phyloP scores from a whole-genome alignment of 2,329 filamentous ascomycete genomes.

The Penicillium janthinellum region DNA sequence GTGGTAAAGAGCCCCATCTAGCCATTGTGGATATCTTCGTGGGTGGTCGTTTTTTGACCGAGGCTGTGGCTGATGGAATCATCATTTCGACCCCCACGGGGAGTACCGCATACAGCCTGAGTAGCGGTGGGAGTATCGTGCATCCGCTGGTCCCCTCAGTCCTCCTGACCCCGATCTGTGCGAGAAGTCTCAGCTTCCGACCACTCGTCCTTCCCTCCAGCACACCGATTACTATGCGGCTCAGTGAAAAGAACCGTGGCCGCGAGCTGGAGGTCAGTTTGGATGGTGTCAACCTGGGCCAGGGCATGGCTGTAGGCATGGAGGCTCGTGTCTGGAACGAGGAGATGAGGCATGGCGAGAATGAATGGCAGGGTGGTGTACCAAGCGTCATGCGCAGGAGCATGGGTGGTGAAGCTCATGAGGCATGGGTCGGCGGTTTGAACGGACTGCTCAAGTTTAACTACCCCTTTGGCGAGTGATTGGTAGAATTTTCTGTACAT shows the following conservation, averaged over 20 bases:
- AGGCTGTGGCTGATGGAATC: constrained; percentile 93
- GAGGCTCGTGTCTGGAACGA: constrained; percentile 90
- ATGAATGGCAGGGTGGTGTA: constrained; percentile 73
- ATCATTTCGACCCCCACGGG: constrained; percentile 92
- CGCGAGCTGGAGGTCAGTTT: constrained; percentile 77
- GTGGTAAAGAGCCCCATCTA: constrained; percentile 85
- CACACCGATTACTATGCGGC: constrained; percentile 76
- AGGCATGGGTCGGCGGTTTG: constrained; percentile 94
- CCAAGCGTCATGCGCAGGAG: constrained; percentile 80
- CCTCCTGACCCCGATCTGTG: constrained; percentile 90
- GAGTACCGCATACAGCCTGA: constrained; percentile 93
- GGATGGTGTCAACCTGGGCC: constrained; percentile 68
- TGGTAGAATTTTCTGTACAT: neutral
- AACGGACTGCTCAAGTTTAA: constrained; percentile 97
- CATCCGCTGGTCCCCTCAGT: constrained; percentile 89
- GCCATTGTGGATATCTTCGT: constrained; percentile 91
- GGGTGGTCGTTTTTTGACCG: constrained; percentile 84
- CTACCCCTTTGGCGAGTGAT: constrained; percentile 81
- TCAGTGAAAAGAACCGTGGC: constrained; percentile 78
- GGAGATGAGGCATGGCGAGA: constrained; percentile 60
- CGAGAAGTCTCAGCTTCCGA: constrained; percentile 86
- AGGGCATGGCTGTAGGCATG: constrained; percentile 71
- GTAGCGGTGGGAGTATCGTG: constrained; percentile 87
- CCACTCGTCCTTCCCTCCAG: constrained; percentile 86
- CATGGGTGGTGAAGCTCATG: constrained; percentile 63